Evolutionary conservation across 2,329 filamentous ascomycete species (phyloP).

Genomic region (Colletotrichum sp.): DNA sequence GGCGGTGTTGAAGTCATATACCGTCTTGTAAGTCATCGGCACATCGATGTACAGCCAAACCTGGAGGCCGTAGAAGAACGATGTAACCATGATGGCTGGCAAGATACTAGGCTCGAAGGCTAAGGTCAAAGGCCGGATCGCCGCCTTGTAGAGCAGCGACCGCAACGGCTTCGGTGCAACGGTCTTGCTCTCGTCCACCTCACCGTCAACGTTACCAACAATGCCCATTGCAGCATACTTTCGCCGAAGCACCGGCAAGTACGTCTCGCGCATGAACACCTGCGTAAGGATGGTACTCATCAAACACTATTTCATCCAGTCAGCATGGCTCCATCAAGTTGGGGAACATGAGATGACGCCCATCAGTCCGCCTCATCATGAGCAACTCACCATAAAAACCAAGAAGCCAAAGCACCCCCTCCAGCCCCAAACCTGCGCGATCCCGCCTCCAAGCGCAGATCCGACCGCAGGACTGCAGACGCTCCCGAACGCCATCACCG

Average conservation of each 20-base stretch:
- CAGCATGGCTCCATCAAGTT: neutral
- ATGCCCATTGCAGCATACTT: neutral
- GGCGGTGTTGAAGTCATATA: neutral
- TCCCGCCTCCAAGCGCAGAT: neutral
- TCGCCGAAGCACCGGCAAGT: neutral
- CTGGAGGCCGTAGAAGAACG: constrained; percentile 13
- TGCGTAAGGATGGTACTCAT: neutral
- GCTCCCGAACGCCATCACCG: constrained; percentile 5
- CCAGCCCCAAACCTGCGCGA: constrained; percentile 1
- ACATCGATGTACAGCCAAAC: constrained; percentile 11
- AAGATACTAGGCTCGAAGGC: neutral
- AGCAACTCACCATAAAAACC: neutral
- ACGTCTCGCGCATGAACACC: constrained; percentile 4
- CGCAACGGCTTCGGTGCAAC: neutral
- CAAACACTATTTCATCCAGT: neutral
- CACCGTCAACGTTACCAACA: neutral
- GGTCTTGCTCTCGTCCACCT: neutral
- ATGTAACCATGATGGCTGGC: neutral
- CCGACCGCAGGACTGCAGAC: constrained; percentile 5
- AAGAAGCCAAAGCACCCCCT: constrained; percentile 1
- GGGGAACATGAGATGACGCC: neutral
- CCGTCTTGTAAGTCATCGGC: constrained; percentile 3
- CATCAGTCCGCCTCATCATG: neutral
- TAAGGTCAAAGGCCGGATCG: neutral
- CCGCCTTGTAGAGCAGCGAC: neutral